Evolutionary conservation across 148 eudicot species (phyloP), one percentile per base, ranked within the genome.

Genomic region (Vaccinium vitisidaea): DNA sequence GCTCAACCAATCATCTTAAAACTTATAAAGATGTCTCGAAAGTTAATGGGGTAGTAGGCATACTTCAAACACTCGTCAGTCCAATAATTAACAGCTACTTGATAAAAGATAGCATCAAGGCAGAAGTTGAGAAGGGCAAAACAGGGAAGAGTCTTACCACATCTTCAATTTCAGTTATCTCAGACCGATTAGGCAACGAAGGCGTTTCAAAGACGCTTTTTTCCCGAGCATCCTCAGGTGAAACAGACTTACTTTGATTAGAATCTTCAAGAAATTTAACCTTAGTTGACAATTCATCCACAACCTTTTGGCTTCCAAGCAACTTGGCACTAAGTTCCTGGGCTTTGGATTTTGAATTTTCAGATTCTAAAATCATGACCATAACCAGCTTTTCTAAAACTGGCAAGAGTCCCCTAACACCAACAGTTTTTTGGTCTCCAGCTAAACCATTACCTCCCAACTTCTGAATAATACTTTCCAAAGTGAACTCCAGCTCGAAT

Each of bases 101-200:
- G 32, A 11, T 2, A 81, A 21, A 9, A 65, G 14, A 61, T 46
- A 7, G 11, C 19, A 65, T n/a, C 16, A 59, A 59, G 53, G 52
- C 19, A 53, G 36, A 67, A 23, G 9, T 63, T 54, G 25, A 84
- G 39, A 27, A 54, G 53, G 55, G 14, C 11, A 4, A 43, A 48
- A 71, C 2, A 74, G 15, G 11, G 15, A 53, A 82, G 46, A 82
- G 36, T 79, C 14, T 90, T 94, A 94, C 99, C 96, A 84, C 88
- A 84, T 97, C 99, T 83, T 97, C 98, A 85, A 93, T 87, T 87
- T 95, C 98, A 59, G 95, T 93, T 86, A 95, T 95, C 88, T 97
- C 99, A 73, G 99, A 90, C 84, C 89, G 82, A 82, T 91, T 39
- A 55, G 98, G 91, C 87, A 83, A 85, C 16, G 97, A 85, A 88